A percentile compares a stretch with the other conserved stretches of the same genome.
Evolutionary conservation across 805 yeast species (phyloP).

Genomic region (Nakazawaea wyomingensis): DNA sequence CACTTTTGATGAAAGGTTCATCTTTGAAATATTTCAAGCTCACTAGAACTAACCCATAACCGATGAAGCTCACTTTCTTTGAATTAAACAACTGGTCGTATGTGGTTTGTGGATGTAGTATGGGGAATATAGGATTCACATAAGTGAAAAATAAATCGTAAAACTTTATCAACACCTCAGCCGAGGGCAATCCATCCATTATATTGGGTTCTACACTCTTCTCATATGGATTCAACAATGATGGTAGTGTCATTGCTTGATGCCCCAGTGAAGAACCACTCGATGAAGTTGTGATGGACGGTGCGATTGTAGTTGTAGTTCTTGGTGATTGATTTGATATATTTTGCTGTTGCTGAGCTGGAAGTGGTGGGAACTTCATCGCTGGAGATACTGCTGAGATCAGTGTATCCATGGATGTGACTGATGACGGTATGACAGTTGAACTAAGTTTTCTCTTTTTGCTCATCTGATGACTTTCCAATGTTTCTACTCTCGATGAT

Average conservation of each 20-base stretch:
- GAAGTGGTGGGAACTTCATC: slow-evolving; percentile 7
- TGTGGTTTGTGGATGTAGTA: slow-evolving; percentile 15
- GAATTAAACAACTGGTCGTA: slow-evolving; percentile 6
- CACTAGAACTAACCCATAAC: slow-evolving; percentile 17
- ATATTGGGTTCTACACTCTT: background rate
- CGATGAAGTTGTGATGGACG: background rate
- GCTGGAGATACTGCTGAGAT: background rate
- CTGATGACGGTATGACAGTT: background rate
- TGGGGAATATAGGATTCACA: slow-evolving; percentile 16
- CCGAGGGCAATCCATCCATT: slow-evolving; percentile 2
- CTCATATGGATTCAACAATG: slow-evolving; percentile 2
- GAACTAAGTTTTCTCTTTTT: slow-evolving; percentile 5
- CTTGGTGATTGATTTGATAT: background rate
- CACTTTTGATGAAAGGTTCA: background rate
- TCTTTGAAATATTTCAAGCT: slow-evolving; percentile 15
- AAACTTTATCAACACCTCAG: background rate
- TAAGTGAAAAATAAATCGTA: slow-evolving; percentile 4
- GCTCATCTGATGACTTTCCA: slow-evolving; percentile 6
- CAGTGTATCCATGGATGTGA: slow-evolving; percentile 1
- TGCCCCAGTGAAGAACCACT: background rate
- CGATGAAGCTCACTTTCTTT: background rate
- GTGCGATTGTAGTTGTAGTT: background rate
- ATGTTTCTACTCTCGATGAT: background rate
- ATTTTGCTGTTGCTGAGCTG: background rate
- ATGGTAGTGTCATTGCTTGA: slow-evolving; percentile 1